Evolutionary conservation across 2,329 filamentous ascomycete species (phyloP), one percentile per base, ranked within the genome.

Genomic region (Coleophoma crateriformis): DNA sequence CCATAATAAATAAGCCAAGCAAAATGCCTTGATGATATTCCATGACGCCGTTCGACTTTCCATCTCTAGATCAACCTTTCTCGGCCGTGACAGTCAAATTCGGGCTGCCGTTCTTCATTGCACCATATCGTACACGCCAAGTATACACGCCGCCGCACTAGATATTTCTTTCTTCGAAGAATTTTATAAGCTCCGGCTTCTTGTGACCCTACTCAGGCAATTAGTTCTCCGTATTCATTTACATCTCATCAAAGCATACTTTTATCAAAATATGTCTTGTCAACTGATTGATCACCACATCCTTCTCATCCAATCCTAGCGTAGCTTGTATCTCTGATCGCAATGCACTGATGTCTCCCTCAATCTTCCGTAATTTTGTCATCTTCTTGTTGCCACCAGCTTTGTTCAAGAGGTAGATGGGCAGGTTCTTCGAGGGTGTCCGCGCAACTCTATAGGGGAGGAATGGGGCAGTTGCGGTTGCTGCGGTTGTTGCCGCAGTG

Each of bases 211-310:
- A 51, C 53, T 50, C 32, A 33, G 34, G 32, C 33, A 22, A 50
- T 55, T 40, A 56, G 58, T 38, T 46, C 20, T 19, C 14, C 19
- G 12, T 17, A 15, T 13, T 13, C 17, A 19, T 41, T 13, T 12
- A 17, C n/a, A 7, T 20, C 4, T 7, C 15, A 12, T 13, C 14
- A n/a, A n/a, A 14, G 43, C 52, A 59, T 66, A 88, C 87, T 76
- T 85, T 89, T 55, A 95, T 73, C 54, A 85, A 72, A 47, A 97
- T 78, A 61, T 96, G 86, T 46, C 78, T 77, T 41, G 87, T 95
- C 46, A 85, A 70, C 20, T 58, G 57, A 51, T 64, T 62, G 14
- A 65, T 71, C 39, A 84, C 72, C 7, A 82, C 71, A 13, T 78
- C 71, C 45, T 74, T 63, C 35, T 60, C 64, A 20, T 76, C 68